Base-by-base conservation (phyloP, 2,329 filamentous ascomycete species). In the Periconia sp. region DNA sequence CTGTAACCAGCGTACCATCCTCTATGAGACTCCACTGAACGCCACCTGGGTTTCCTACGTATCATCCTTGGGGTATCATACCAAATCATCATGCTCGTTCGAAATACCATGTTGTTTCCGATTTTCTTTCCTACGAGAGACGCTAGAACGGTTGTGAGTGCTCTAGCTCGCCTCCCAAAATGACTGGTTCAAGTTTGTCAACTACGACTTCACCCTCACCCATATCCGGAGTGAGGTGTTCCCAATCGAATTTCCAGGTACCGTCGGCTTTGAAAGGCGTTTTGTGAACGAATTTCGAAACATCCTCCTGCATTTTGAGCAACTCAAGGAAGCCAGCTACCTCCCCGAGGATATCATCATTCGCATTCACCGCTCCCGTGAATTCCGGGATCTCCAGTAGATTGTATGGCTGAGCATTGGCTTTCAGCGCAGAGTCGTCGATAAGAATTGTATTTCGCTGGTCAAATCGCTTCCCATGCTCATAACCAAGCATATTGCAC, bases 401-500 rank as follows among this genome's bases (percentile, higher is more conserved):
- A 59, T 97, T 97, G 72, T 83, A 82, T 1, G 94, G 94, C 68
- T 99, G 89, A 41, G 81, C 86, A 18, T 82, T 78, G 1, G 86
- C 92, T 75, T 97, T 99, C 60, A 92, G 79, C 1, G 72, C 59
- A 21, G 86, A 89, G 71, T 97, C 94, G 57, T 99, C 94, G 26
- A 97, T 84, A 18, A 99, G 77, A 5, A 97, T 79, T 0, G 94
- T 97, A 68, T 97, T 95, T 36, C 79, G 79, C 71, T 96, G 91
- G 57, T 85, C 80, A 87, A 91, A 97, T 10, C 66, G 57, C 15
- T 49, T 40, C 0, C 56, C 66, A 11, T 60, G 65, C 23, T 61
- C 64, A n/a, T 66, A 55, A 1, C 56, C 25, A 1, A 75, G 74
- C 35, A 77, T 73, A n/a, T 65, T 64, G 4, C 57, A 55, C 51